Evolutionary conservation across 176 grass and related monocot species (phyloP).

Genomic region (Eragrostis nindensis): DNA sequence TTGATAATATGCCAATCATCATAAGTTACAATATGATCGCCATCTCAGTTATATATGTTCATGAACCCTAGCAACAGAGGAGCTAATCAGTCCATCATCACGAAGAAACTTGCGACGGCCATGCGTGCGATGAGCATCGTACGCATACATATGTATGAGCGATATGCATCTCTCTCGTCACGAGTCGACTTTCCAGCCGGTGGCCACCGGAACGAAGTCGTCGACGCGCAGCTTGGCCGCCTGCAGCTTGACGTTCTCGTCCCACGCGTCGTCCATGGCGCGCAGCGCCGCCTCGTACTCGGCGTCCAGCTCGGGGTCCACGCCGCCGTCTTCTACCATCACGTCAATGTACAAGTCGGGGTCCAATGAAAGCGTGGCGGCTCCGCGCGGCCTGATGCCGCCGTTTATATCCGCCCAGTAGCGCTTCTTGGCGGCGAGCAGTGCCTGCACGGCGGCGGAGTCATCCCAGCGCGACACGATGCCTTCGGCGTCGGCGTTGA

Average conservation of each 20-base stretch:
- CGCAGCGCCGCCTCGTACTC: constrained; percentile 28
- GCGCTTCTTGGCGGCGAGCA: constrained; percentile 46
- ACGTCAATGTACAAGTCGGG: constrained; percentile 19
- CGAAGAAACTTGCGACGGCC: too few relatives aligned
- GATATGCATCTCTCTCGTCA: background rate
- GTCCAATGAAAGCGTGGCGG: constrained; percentile 10
- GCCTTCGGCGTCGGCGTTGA: background rate
- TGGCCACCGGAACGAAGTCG: constrained; percentile 22
- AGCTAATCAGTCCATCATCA: too few relatives aligned
- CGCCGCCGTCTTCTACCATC: background rate
- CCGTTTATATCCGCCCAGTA: constrained; percentile 48
- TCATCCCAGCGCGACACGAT: constrained; percentile 46
- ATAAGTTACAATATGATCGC: too few relatives aligned
- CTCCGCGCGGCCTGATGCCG: background rate
- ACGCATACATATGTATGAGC: too few relatives aligned
- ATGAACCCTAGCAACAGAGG: too few relatives aligned
- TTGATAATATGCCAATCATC: too few relatives aligned
- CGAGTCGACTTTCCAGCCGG: constrained; percentile 13
- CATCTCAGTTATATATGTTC: too few relatives aligned
- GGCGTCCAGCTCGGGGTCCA: constrained; percentile 19
- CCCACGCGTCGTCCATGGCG: background rate
- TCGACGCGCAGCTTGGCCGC: background rate
- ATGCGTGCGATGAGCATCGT: too few relatives aligned
- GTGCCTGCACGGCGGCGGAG: constrained; percentile 45
- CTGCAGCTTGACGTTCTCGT: background rate